phyloP scores from a whole-genome alignment of 257 asterid genomes.

The Solanum tacnaense region DNA sequence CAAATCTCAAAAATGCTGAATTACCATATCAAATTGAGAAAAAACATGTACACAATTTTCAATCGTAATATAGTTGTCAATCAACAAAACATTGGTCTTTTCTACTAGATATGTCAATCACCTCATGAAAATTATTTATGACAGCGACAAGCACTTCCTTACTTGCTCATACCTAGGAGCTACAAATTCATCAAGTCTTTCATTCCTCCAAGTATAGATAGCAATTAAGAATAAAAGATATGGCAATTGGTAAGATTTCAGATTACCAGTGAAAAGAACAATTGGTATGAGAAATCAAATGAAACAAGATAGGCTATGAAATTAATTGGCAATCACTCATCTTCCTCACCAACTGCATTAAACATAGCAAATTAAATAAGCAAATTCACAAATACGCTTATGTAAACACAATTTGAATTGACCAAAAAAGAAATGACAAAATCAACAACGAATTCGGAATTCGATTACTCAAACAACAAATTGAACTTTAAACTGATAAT shows the following conservation, averaged over 20 bases:
- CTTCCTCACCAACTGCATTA: background rate
- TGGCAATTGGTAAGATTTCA: background rate
- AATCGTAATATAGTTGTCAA: background rate
- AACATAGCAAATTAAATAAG: background rate
- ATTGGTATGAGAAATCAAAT: background rate
- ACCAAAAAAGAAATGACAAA: background rate
- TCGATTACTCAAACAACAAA: background rate
- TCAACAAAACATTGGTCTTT: background rate
- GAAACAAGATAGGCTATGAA: background rate
- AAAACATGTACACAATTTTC: background rate
- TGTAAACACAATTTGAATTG: background rate
- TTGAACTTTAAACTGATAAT: background rate
- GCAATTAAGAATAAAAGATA: background rate
- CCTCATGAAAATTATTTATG: background rate
- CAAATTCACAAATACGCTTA: background rate
- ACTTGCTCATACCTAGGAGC: background rate
- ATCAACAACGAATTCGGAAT: background rate
- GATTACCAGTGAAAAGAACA: background rate
- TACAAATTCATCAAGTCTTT: background rate
- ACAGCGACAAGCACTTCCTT: background rate
- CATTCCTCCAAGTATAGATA: background rate
- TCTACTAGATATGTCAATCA: background rate
- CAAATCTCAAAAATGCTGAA: background rate
- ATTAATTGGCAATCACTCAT: background rate
- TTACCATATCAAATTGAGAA: background rate